Conservation (phyloP, 306 rosid genomes). For the Lathyrus sativus region DNA sequence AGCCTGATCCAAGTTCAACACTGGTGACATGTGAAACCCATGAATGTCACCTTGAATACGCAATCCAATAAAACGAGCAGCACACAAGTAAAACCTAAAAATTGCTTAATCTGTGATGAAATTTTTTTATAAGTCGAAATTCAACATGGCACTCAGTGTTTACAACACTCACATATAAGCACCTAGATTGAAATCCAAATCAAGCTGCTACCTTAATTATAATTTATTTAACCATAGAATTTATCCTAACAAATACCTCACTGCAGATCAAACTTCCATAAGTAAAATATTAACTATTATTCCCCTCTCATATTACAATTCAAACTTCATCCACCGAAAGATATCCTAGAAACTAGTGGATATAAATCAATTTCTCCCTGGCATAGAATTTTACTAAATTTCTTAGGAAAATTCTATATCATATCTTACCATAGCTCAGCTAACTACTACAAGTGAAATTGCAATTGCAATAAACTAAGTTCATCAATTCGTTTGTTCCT, state of each 20-base stretch:
- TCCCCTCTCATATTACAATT: slow-evolving; percentile 1
- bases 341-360: slow-evolving; percentile 4
- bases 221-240: neutral
- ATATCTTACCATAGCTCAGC: slow-evolving; percentile 14
- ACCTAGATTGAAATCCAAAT: neutral
- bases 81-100: slow-evolving; percentile 12
- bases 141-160: neutral
- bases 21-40: neutral
- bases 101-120: neutral
- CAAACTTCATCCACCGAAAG: slow-evolving; percentile 25
- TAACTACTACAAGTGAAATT: slow-evolving; percentile 32
- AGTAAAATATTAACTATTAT: neutral
- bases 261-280: slow-evolving; percentile 13
- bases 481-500: slow-evolving; percentile 31
- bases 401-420: neutral
- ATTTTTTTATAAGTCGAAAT: neutral
- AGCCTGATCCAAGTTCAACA: slow-evolving; percentile 16
- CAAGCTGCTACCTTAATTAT: slow-evolving; percentile 6
- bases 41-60: neutral
- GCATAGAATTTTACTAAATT: slow-evolving; percentile 26
- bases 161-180: neutral
- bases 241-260: neutral
- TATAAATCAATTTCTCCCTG: slow-evolving; percentile 31
- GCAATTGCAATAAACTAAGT: slow-evolving; percentile 28
- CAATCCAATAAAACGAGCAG: slow-evolving; percentile 9